Conservation (phyloP, 2,329 filamentous ascomycete species). For the Talaromyces atroroseus region DNA sequence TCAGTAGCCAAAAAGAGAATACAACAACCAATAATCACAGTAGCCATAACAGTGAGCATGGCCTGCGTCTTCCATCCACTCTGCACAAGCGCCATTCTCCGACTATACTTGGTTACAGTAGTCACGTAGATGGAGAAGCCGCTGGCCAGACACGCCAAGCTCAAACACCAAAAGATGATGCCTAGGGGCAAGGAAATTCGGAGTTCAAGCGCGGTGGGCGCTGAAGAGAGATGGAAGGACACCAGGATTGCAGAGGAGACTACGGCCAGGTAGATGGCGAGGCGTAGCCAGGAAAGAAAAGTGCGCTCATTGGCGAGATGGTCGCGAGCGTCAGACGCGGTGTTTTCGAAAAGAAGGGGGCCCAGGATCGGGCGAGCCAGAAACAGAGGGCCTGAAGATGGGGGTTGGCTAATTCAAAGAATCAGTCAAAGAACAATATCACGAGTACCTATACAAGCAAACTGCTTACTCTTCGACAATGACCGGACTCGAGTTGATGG, state of each 20-base stretch:
- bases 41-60: conserved; percentile 50
- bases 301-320: conserved; percentile 63
- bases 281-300: conserved; percentile 85
- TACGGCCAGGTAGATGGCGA: conserved; percentile 85
- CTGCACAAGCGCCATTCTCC: conserved; percentile 77
- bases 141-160: conserved; percentile 67
- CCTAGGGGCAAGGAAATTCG: conserved; percentile 78
- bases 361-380: conserved; percentile 51
- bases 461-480: conserved; percentile 41
- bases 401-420: conserved; percentile 20
- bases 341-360: conserved; percentile 62
- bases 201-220: conserved; percentile 65
- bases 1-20: conserved; percentile 38
- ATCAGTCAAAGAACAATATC: conserved; percentile 2
- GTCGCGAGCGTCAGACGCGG: conserved; percentile 60
- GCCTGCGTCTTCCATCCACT: conserved; percentile 88
- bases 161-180: conserved; percentile 78
- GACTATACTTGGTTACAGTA: conserved; percentile 74
- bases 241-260: conserved; percentile 86
- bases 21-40: conserved; percentile 41
- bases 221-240: conserved; percentile 80
- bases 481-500: conserved; percentile 47
- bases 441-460: background rate
- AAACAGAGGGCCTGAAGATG: conserved; percentile 41
- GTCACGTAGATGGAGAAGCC: conserved; percentile 85